A percentile compares a stretch with the other conserved stretches of the same genome.
Conservation (phyloP, 805 yeast genomes). For the Teunomyces gatunensis region DNA sequence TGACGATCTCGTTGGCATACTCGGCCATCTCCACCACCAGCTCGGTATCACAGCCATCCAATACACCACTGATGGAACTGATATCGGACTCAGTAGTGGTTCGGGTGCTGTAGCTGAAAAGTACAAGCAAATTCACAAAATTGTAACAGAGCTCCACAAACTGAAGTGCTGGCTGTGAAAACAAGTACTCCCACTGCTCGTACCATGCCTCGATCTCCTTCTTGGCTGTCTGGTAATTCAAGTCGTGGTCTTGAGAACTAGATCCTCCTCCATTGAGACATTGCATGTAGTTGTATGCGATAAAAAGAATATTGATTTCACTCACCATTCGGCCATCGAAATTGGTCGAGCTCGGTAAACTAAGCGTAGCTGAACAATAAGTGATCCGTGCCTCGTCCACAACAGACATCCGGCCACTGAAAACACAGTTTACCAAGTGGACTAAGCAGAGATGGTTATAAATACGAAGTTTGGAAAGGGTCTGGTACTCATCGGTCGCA, state of each 20-base stretch:
- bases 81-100: neutral
- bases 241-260: conserved; percentile 2
- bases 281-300: conserved; percentile 50
- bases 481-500: conserved; percentile 45
- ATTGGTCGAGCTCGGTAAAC: conserved; percentile 60
- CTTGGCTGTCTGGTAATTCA: conserved; percentile 31
- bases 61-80: conserved; percentile 18
- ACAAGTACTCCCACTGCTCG: conserved; percentile 65
- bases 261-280: conserved; percentile 8
- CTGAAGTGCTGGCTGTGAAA: conserved; percentile 69
- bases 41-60: conserved; percentile 22
- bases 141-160: conserved; percentile 72
- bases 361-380: conserved; percentile 56
- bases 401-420: conserved; percentile 63
- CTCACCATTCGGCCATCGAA: conserved; percentile 84
- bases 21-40: conserved; percentile 35
- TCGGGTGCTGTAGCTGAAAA: conserved; percentile 37
- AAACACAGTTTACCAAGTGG: conserved; percentile 63
- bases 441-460: conserved; percentile 72
- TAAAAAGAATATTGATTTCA: conserved; percentile 60
- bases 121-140: conserved; percentile 53
- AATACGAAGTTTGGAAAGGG: conserved; percentile 56
- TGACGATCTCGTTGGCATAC: conserved; percentile 43
- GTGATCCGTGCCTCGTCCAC: conserved; percentile 59
- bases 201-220: conserved; percentile 60